A percentile compares a stretch with the other conserved stretches of the same genome.
Evolutionary conservation across 495 filamentous ascomycete species (phyloP).

Genomic region (Penicillium coffeae): DNA sequence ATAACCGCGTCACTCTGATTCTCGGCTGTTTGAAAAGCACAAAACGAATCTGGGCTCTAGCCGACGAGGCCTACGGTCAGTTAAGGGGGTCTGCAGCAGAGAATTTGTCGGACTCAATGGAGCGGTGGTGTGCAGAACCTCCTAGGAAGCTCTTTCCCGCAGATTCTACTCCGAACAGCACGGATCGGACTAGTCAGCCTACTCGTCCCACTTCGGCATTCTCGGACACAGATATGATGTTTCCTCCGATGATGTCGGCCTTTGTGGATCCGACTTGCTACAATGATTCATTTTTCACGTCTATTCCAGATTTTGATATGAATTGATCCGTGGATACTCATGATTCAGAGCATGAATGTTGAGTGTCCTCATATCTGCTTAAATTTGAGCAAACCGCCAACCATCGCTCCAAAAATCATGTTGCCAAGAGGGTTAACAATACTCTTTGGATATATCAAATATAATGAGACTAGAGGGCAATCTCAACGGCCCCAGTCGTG

Average conservation of each 20-base stretch:
- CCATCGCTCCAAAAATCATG: no score
- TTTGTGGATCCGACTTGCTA: constrained; percentile 36
- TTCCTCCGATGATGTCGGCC: constrained; percentile 23
- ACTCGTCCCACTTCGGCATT: constrained; percentile 12
- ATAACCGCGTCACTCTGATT: constrained; percentile 38
- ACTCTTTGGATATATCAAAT: no score
- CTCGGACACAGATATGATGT: constrained; percentile 24
- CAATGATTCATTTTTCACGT: constrained; percentile 29
- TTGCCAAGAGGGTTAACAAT: no score
- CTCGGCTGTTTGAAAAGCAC: constrained; percentile 37
- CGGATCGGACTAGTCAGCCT: constrained; percentile 15
- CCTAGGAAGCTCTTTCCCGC: constrained; percentile 22
- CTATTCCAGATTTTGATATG: constrained; percentile 29
- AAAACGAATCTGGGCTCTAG: constrained; percentile 31
- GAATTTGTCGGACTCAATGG: constrained; percentile 30
- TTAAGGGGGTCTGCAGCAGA: constrained; percentile 32
- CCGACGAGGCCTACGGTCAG: constrained; percentile 25
- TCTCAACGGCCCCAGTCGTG: no score
- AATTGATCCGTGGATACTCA: no score
- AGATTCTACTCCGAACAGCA: constrained; percentile 17
- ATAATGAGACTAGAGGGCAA: no score
- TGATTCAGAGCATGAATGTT: no score
- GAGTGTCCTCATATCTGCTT: no score
- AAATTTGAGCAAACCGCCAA: no score
- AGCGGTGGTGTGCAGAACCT: constrained; percentile 29